Conservation (phyloP, 768 basidiomycete species). For the Leucosporidium yakuticum region DNA sequence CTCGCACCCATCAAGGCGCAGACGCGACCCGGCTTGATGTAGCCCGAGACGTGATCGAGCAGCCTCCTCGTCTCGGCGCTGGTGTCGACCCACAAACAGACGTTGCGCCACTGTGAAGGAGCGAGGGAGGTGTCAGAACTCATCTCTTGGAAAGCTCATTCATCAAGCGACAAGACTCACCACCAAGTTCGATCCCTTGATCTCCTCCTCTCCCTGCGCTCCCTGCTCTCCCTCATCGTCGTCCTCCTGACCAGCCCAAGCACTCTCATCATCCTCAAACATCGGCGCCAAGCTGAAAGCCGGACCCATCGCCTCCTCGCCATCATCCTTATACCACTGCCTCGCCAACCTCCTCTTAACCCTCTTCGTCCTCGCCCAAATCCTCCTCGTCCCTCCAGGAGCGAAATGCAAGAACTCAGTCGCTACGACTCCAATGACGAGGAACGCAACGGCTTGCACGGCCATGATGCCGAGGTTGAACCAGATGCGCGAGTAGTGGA, state of each 20-base stretch:
- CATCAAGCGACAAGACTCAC: constrained; percentile 1
- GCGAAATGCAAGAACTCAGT: constrained; percentile 27
- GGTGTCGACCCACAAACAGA: constrained; percentile 33
- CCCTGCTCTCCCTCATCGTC: constrained; percentile 31
- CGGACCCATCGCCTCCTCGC: constrained; percentile 4
- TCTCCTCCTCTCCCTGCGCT: constrained; percentile 12
- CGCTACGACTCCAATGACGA: constrained; percentile 29
- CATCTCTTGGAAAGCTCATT: neutral
- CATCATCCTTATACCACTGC: constrained; percentile 15
- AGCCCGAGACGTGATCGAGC: constrained; percentile 36
- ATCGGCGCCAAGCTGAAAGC: constrained; percentile 24
- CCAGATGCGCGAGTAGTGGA: constrained; percentile 40
- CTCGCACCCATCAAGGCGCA: constrained; percentile 50
- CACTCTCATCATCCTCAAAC: constrained; percentile 15
- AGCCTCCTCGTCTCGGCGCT: constrained; percentile 29
- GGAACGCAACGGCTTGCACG: constrained; percentile 24
- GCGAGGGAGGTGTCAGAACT: neutral
- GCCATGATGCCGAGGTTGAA: constrained; percentile 51
- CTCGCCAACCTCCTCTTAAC: constrained; percentile 13
- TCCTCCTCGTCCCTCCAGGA: constrained; percentile 3
- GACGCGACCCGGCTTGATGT: constrained; percentile 38
- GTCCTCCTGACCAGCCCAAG: constrained; percentile 25
- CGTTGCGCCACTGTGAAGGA: constrained; percentile 18
- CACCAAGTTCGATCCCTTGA: constrained; percentile 17
- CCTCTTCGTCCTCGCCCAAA: constrained; percentile 22